These are phyloP conservation scores for Vitis amurensis DNA, from an alignment of 164 flowering plant species.

Conservation along the genomic window DNA sequence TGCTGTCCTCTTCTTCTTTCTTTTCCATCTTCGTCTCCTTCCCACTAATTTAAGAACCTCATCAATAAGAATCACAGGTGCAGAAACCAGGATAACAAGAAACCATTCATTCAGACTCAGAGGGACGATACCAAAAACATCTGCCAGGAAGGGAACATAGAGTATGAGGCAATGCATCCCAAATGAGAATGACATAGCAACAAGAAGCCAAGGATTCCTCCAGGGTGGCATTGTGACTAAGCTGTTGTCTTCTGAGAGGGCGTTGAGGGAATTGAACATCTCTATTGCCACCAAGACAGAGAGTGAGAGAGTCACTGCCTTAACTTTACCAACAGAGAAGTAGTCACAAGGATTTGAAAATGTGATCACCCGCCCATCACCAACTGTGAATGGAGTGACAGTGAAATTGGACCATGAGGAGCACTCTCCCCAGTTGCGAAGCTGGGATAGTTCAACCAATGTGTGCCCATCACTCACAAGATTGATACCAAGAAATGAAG, in stretches of 20 bases:
- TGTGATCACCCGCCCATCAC: constrained; percentile 42
- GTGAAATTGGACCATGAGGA: constrained; percentile 73
- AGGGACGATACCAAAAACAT: constrained; percentile 78
- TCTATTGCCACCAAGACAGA: constrained; percentile 89
- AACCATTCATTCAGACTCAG: constrained; percentile 69
- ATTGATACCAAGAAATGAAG: constrained; percentile 75
- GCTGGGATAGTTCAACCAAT: constrained; percentile 69
- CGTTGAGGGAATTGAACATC: constrained; percentile 92
- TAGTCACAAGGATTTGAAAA: constrained; percentile 86
- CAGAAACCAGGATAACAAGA: constrained; percentile 64
- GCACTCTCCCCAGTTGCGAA: constrained; percentile 79
- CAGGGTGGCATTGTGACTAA: constrained; percentile 86
- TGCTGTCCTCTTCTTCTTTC: constrained; percentile 45
- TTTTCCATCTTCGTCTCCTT: constrained; percentile 37
- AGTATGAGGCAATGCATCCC: constrained; percentile 79
- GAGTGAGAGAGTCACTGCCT: constrained; percentile 87
- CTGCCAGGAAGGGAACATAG: constrained; percentile 75
- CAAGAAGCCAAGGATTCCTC: constrained; percentile 88
- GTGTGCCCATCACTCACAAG: constrained; percentile 80
- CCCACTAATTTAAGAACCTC: constrained; percentile 68
- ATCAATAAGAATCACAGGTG: constrained; percentile 81
- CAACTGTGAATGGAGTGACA: constrained; percentile 54
- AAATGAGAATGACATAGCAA: constrained; percentile 83
- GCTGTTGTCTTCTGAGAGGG: constrained; percentile 87
- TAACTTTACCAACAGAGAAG: constrained; percentile 75